Conservation (phyloP, 1,284 basidiomycete genomes). For the Ustilago trichophora region DNA sequence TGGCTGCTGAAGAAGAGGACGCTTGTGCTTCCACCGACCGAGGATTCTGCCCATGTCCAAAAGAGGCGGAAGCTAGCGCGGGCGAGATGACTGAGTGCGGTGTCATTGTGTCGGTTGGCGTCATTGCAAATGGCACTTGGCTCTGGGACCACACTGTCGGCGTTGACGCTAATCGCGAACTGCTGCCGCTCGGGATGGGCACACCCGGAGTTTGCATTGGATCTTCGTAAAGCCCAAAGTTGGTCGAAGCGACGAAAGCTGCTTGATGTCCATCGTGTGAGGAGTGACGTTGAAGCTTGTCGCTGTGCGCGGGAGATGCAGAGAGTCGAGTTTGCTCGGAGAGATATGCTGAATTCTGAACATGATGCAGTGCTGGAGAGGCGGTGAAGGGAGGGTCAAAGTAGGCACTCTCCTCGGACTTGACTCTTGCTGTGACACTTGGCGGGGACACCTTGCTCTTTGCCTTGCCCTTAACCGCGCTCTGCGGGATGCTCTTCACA, state of each 20-base stretch:
- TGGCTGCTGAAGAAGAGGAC: not conserved
- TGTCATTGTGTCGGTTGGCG: constrained; percentile 23
- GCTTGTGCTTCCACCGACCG: not conserved
- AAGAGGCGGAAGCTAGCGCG: not conserved
- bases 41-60: not conserved
- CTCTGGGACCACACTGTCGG: constrained; percentile 19
- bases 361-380: not conserved
- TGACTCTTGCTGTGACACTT: constrained; percentile 1
- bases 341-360: not conserved
- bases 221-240: constrained; percentile 1
- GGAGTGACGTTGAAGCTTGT: not conserved
- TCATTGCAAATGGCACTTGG: constrained; percentile 5
- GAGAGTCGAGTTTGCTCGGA: not conserved
- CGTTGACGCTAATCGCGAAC: constrained; percentile 1
- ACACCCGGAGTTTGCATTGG: constrained; percentile 2
- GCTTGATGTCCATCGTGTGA: constrained; percentile 1
- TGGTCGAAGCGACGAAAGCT: not conserved
- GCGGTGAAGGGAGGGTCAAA: not conserved
- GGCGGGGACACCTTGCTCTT: constrained; percentile 2
- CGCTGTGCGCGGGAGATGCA: constrained; percentile 3
- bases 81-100: constrained; percentile 13
- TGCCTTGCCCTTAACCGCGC: constrained; percentile 4
- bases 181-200: not conserved
- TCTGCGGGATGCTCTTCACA: not conserved
- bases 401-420: constrained; percentile 5